Conservation (phyloP, 2,329 filamentous ascomycete species). For the Scedosporium boydii region DNA sequence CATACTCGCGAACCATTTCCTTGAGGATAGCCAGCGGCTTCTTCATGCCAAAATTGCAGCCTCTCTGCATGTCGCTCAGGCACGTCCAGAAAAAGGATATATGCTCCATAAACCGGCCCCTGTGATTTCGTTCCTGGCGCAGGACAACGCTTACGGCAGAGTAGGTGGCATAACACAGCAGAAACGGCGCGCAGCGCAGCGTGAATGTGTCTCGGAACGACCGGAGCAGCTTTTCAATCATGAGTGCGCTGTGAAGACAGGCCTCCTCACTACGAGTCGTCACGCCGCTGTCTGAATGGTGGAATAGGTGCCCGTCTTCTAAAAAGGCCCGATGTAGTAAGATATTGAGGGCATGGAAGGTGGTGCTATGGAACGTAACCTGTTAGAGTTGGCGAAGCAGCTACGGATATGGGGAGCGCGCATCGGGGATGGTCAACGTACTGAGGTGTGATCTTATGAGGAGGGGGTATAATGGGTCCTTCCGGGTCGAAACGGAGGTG, state of each 20-base stretch:
- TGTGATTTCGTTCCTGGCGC: slow-evolving; percentile 19
- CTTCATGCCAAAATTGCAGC: slow-evolving; percentile 26
- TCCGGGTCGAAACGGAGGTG: slow-evolving; percentile 13
- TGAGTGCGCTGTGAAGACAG: slow-evolving; percentile 21
- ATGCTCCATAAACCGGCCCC: slow-evolving; percentile 20
- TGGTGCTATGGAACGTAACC: slow-evolving; percentile 12
- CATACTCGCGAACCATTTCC: slow-evolving; percentile 22
- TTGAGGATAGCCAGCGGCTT: slow-evolving; percentile 23
- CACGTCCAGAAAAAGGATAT: slow-evolving; percentile 28
- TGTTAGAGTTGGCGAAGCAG: slow-evolving; percentile 6
- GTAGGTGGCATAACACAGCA: slow-evolving; percentile 32
- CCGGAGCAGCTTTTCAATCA: slow-evolving; percentile 25
- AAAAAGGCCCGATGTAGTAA: slow-evolving; percentile 35
- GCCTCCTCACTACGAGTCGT: slow-evolving; percentile 18
- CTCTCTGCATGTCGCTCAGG: slow-evolving; percentile 22
- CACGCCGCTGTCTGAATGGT: slow-evolving; percentile 16
- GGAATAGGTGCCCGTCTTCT: slow-evolving; percentile 20
- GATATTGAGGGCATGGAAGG: slow-evolving; percentile 31
- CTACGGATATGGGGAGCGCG: too few relatives aligned
- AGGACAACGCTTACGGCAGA: slow-evolving; percentile 22
- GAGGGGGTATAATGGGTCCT: slow-evolving; percentile 9
- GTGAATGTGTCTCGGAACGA: slow-evolving; percentile 28
- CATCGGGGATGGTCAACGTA: slow-evolving; percentile 7
- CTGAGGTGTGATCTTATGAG: slow-evolving; percentile 8
- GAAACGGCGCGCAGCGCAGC: slow-evolving; percentile 27